Evolutionary conservation across 2,329 filamentous ascomycete species (phyloP).

Genomic region (Acrocalymma vagum): DNA sequence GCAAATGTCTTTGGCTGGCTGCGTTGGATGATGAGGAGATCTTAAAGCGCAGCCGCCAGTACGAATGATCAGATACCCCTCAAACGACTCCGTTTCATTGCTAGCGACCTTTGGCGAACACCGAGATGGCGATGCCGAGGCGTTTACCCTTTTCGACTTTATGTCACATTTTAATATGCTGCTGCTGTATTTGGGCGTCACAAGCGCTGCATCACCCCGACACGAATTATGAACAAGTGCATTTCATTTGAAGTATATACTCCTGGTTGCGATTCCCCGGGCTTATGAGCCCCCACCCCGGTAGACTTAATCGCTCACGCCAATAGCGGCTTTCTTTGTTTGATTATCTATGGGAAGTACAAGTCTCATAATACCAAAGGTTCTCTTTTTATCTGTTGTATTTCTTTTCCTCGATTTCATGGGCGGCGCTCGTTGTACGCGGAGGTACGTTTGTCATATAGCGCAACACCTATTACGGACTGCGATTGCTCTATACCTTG

Average conservation of each 20-base stretch:
- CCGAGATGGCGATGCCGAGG: constrained; percentile 3
- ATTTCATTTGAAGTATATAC: constrained; percentile 26
- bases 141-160: constrained; percentile 9
- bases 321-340: too few species aligned
- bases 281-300: constrained; percentile 20
- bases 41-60: constrained; percentile 38
- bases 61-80: constrained; percentile 30
- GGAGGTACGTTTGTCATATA: too few species aligned
- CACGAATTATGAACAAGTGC: constrained; percentile 39
- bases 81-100: constrained; percentile 10
- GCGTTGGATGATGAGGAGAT: constrained; percentile 81
- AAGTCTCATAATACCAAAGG: constrained; percentile 3
- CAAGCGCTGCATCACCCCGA: constrained; percentile 23
- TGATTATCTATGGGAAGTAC: too few species aligned
- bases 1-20: constrained; percentile 86
- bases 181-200: constrained; percentile 13
- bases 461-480: too few species aligned
- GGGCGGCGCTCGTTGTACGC: too few species aligned
- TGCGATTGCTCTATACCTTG: too few species aligned
- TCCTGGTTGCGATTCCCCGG: constrained; percentile 23
- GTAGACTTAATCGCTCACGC: constrained; percentile 44
- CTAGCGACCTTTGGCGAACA: constrained; percentile 20
- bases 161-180: constrained; percentile 13
- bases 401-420: too few species aligned
- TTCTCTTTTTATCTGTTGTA: too few species aligned